Base-by-base conservation (phyloP, 2,329 filamentous ascomycete genomes). In the Alternaria panax region DNA sequence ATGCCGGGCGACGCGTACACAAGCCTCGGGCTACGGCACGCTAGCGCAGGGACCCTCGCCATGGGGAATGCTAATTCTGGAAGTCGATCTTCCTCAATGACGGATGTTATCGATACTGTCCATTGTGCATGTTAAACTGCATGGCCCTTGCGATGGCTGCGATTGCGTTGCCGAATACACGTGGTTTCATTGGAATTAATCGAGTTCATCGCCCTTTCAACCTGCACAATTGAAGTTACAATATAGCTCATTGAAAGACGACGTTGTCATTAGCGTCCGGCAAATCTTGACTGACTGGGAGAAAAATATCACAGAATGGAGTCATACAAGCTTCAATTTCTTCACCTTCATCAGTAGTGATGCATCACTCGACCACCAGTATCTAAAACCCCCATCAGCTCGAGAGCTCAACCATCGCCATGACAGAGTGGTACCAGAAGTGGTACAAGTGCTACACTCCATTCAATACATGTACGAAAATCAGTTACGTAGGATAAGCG, bases 41-140 rank as follows among this genome's bases (percentile, higher is more conserved):
- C 61, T 66, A 66, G 52, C 54, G 61, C 61, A 64, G 59, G 57
- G 57, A 63, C 52, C 51, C 22, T 47, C 16, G 45, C 52, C 36
- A 36, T 50, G 54, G 41, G 42, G 5, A 50, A n/a, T 24, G 27
- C 20, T 25, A 12, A 38, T 45, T 59, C 30, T 38, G 45, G 51
- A 42, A 43, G 38, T 27, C 36, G 7, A 11, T 50, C 24, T 43
- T 43, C 36, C 14, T 20, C 12, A 9, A 32, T 4, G 12, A 41
- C 20, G 38, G 14, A 24, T 24, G 20, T 0, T 41, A 24, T 24
- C 2, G 12, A 24, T 22, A 32, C 12, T 32, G 9, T 5, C 7
- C 18, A 14, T 22, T 14, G 27, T 14, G n/a, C 9, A 30, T 30
- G 25, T 20, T 28, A 6, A n/a, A 28, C 7, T 30, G 25, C 3